A percentile compares a stretch with the other conserved stretches of the same genome.
Evolutionary conservation across 805 yeast species (phyloP).

Genomic region (Saturnispora zaruensis): DNA sequence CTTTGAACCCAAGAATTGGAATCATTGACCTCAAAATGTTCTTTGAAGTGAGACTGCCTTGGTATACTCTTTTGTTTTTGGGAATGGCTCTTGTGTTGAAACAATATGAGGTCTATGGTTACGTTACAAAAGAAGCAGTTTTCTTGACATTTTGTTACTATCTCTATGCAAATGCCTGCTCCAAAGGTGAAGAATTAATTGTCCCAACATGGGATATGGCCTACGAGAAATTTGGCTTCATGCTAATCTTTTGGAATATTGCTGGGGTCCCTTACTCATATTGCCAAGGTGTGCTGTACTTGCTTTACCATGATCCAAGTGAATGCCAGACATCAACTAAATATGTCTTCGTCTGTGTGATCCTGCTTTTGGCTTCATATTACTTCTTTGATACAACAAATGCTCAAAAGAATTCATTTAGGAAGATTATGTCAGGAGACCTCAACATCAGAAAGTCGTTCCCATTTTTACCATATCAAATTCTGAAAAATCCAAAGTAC

Average conservation of each 20-base stretch:
- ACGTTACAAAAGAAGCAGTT: constrained; percentile 64
- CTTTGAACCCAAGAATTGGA: constrained; percentile 92
- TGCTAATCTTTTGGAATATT: constrained; percentile 97
- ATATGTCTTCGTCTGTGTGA: constrained; percentile 51
- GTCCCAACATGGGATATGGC: constrained; percentile 99
- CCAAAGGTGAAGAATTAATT: constrained; percentile 95
- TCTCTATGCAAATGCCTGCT: constrained; percentile 93
- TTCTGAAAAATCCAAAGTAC: constrained; percentile 74
- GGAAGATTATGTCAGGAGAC: constrained; percentile 79
- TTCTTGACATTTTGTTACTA: constrained; percentile 79
- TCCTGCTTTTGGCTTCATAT: constrained; percentile 58
- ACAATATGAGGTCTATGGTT: constrained; percentile 78
- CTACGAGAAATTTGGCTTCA: constrained; percentile 97
- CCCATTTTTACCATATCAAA: constrained; percentile 86
- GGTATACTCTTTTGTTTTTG: constrained; percentile 83
- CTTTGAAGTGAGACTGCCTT: constrained; percentile 93
- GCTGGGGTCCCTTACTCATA: constrained; percentile 99
- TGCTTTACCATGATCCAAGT: constrained; percentile 73
- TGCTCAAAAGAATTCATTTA: constrained; percentile 90
- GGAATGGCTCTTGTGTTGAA: constrained; percentile 64
- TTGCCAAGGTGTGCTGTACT: constrained; percentile 83
- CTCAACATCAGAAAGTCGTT: constrained; percentile 69
- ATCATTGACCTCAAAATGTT: constrained; percentile 92
- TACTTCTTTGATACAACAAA: constrained; percentile 92
- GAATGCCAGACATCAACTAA: constrained; percentile 68